These are phyloP conservation scores for Plantago elongata DNA, from an alignment of 257 asterid genomes.

Conservation along the genomic window DNA sequence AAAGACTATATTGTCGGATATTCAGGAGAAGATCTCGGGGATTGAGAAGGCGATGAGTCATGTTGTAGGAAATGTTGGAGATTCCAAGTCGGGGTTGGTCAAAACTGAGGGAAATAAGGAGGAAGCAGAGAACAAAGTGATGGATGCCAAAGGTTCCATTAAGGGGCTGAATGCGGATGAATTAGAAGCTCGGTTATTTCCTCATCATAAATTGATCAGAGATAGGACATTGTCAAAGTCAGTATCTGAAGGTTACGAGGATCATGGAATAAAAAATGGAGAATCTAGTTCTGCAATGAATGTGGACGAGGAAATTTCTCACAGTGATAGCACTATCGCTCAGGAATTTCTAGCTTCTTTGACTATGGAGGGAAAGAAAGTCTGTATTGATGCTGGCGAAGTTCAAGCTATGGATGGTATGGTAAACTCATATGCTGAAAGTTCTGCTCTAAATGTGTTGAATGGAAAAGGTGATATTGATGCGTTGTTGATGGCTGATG, in stretches of 20 bases:
- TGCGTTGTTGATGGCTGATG: constrained; percentile 49
- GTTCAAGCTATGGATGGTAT: constrained; percentile 50
- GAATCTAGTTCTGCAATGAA: constrained; percentile 26
- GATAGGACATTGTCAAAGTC: constrained; percentile 49
- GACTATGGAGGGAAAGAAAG: constrained; percentile 26
- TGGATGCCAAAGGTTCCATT: constrained; percentile 32
- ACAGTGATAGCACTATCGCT: constrained; percentile 39
- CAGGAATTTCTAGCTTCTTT: constrained; percentile 43
- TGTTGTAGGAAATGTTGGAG: constrained; percentile 42
- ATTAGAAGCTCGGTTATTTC: constrained; percentile 63
- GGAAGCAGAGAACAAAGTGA: constrained; percentile 16
- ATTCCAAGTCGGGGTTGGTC: constrained; percentile 20
- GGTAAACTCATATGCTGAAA: constrained; percentile 21
- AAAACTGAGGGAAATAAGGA: constrained; percentile 20
- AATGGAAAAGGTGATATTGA: constrained; percentile 34
- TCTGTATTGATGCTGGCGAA: constrained; percentile 27
- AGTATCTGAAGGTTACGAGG: constrained; percentile 19
- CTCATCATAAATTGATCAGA: constrained; percentile 68
- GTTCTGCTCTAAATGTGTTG: constrained; percentile 23
- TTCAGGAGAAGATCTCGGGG: constrained; percentile 70
- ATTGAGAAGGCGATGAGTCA: constrained; percentile 70
- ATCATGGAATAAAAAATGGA: constrained; percentile 10
- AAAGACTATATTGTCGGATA: constrained; percentile 51
- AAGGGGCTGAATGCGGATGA: constrained; percentile 57
- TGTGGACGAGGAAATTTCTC: constrained; percentile 25